A percentile compares a stretch with the other conserved stretches of the same genome.
phyloP scores from a whole-genome alignment of 2,329 filamentous ascomycete species.

The Neophaeococcomyces mojaviensis region DNA sequence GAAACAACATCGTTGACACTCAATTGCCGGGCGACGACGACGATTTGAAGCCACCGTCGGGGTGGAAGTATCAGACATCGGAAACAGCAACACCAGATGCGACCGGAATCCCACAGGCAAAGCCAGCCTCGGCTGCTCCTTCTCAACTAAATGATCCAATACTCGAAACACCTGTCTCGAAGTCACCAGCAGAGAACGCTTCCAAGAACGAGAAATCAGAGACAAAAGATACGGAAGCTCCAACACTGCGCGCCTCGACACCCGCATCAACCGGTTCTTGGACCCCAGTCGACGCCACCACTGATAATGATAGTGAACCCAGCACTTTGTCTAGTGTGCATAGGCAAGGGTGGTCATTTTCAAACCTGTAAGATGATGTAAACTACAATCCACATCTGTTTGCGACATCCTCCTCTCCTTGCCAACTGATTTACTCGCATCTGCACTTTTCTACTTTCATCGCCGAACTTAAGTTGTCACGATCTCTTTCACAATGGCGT shows the following conservation, averaged over 20 bases:
- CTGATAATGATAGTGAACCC: conserved; percentile 10
- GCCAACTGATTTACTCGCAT: neutral
- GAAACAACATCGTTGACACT: conserved; percentile 24
- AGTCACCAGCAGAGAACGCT: too few species aligned
- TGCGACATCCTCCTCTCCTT: neutral
- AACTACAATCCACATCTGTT: neutral
- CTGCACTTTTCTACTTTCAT: neutral
- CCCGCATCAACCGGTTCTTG: conserved; percentile 1
- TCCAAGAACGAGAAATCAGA: too few species aligned
- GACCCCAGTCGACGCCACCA: conserved; percentile 5
- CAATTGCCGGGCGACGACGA: conserved; percentile 22
- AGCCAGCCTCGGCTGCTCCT: neutral
- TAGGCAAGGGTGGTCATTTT: conserved; percentile 20
- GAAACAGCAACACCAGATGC: neutral
- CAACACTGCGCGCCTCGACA: neutral
- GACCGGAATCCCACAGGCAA: neutral
- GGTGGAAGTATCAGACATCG: conserved; percentile 6
- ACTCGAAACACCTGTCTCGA: too few species aligned
- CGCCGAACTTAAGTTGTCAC: conserved; percentile 24
- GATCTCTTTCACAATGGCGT: conserved; percentile 20
- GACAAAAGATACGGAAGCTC: neutral
- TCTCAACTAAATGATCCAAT: too few species aligned
- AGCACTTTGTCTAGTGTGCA: conserved; percentile 15
- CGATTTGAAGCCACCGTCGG: conserved; percentile 21
- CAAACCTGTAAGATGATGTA: conserved; percentile 10